A percentile compares a stretch with the other conserved stretches of the same genome.
These are phyloP conservation scores for Curvularia hawaiiensis DNA, from an alignment of 2,329 filamentous ascomycete species.

Conservation along the genomic window DNA sequence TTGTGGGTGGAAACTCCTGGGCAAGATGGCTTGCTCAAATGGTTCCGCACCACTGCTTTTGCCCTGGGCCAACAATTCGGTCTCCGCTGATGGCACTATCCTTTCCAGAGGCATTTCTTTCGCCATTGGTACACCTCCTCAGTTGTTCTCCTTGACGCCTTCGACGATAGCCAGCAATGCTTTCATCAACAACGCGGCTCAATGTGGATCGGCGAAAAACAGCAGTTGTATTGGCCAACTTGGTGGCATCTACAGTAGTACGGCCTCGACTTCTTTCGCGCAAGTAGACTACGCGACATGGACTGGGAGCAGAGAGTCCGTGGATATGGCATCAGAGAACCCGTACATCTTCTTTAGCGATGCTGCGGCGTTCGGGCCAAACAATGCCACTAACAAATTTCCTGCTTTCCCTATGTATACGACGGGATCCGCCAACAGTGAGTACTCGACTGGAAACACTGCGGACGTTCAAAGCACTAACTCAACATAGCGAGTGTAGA, in stretches of 20 bases:
- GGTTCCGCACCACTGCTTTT: constrained; percentile 24
- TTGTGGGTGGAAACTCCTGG: constrained; percentile 1
- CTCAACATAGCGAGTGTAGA: constrained; percentile 8
- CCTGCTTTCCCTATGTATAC: constrained; percentile 20
- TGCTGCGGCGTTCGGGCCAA: constrained; percentile 20
- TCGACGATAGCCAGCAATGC: constrained; percentile 23
- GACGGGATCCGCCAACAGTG: constrained; percentile 21
- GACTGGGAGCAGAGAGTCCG: constrained; percentile 22
- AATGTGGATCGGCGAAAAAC: constrained; percentile 23
- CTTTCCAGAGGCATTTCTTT: constrained; percentile 25
- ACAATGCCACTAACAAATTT: constrained; percentile 21
- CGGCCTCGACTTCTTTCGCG: constrained; percentile 22
- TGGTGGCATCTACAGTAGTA: constrained; percentile 21
- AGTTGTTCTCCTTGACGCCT: constrained; percentile 24
- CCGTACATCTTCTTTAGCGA: constrained; percentile 25
- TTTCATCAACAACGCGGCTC: constrained; percentile 21
- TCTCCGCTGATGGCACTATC: constrained; percentile 18
- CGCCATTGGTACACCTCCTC: constrained; percentile 23
- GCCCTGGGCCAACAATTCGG: constrained; percentile 25
- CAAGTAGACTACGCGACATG: constrained; percentile 20
- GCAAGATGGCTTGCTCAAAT: constrained; percentile 23
- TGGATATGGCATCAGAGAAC: constrained; percentile 16
- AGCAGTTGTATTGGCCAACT: constrained; percentile 25
- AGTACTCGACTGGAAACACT: constrained; percentile 2
- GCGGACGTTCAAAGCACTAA: neutral